phyloP scores from a whole-genome alignment of 2,329 filamentous ascomycete species.

The Trichoderma arundinaceum region DNA sequence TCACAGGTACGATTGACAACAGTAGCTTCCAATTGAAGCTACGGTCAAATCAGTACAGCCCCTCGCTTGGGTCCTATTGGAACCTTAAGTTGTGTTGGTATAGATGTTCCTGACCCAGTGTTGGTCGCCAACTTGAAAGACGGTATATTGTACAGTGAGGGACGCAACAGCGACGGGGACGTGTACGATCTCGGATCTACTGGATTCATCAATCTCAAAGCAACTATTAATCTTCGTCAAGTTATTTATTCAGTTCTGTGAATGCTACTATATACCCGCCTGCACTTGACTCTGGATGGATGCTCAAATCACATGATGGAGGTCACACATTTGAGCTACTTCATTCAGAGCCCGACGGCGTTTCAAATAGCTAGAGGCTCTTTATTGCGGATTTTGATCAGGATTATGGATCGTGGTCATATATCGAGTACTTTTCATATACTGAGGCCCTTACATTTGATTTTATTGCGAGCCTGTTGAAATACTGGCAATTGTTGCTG shows the following conservation, averaged over 20 bases:
- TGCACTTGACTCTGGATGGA: too few species aligned
- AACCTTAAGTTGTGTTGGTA: not conserved
- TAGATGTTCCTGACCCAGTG: not conserved
- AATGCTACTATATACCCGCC: conserved; percentile 31
- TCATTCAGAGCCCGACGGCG: too few species aligned
- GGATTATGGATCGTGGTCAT: too few species aligned
- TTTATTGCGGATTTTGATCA: too few species aligned
- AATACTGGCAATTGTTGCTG: too few species aligned
- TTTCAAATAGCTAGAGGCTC: too few species aligned
- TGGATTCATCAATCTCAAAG: too few species aligned
- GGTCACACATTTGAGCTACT: too few species aligned
- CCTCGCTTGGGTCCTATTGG: not conserved
- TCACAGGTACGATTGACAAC: not conserved
- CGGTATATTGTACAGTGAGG: not conserved
- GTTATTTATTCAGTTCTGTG: conserved; percentile 34
- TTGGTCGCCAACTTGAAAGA: not conserved
- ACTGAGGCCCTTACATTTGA: too few species aligned
- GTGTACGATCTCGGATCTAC: not conserved
- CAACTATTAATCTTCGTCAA: conserved; percentile 29
- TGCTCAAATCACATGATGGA: too few species aligned
- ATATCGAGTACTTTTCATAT: too few species aligned
- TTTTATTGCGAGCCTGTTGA: too few species aligned
- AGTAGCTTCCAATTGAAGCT: not conserved
- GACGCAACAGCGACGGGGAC: not conserved
- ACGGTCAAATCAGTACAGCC: not conserved